Conservation (phyloP, 768 basidiomycete genomes). For the Rhodocollybia butyracea region DNA sequence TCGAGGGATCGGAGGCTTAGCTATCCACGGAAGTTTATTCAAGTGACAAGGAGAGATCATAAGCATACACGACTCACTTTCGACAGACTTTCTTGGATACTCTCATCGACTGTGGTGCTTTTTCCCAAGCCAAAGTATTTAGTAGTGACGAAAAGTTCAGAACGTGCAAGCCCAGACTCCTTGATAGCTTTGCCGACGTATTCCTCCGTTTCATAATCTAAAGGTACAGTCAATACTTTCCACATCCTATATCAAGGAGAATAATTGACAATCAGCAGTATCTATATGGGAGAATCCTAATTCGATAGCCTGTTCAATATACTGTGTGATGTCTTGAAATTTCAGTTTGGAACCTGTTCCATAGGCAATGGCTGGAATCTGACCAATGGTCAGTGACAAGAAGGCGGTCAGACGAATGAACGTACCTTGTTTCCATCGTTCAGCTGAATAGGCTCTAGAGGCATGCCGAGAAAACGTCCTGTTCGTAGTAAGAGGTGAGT, state of each 20-base stretch:
- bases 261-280: conserved; percentile 48
- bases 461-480: too few relatives aligned
- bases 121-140: conserved; percentile 50
- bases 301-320: conserved; percentile 56
- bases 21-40: conserved; percentile 31
- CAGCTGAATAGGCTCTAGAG: conserved; percentile 33
- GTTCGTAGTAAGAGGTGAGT: too few relatives aligned
- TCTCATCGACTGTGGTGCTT: conserved; percentile 33
- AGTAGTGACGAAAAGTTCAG: conserved; percentile 49
- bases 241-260: neutral
- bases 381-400: neutral
- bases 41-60: neutral
- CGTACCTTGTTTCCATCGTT: conserved; percentile 39
- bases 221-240: conserved; percentile 27
- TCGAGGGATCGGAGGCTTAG: conserved; percentile 61
- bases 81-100: conserved; percentile 43
- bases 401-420: neutral
- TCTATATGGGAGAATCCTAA: conserved; percentile 62
- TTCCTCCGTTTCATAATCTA: conserved; percentile 36
- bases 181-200: conserved; percentile 37
- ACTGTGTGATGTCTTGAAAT: conserved; percentile 46
- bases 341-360: conserved; percentile 47
- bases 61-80: conserved; percentile 33
- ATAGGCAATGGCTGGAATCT: conserved; percentile 64
- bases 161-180: conserved; percentile 43